Base-by-base conservation (phyloP, 2,329 filamentous ascomycete species). In the Juglanconis juglandina region DNA sequence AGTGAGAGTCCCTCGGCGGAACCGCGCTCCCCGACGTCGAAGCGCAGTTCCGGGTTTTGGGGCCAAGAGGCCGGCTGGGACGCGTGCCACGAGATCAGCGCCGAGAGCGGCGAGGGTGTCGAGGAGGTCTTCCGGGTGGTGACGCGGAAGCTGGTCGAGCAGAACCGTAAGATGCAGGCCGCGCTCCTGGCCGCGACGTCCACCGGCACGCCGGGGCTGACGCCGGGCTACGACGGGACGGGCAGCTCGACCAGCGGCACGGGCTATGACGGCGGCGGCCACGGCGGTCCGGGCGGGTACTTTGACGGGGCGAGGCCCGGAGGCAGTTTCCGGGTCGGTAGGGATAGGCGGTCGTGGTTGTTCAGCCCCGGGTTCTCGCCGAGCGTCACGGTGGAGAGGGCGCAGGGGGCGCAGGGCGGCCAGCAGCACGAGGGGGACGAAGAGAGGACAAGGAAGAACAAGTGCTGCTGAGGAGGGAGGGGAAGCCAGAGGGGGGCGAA, bases 61-160 rank as follows among this genome's bases (percentile, higher is more conserved):
- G 92, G 89, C 30, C 91, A 95, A 72, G 93, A 97, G 71, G 87
- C 92, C 5, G 92, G 93, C 56, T 98, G 94, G 93, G 93, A 97
- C 70, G 96, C 92, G 64, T 98, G 94, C 73, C 95, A 98, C 74
- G 95, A 99, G 77, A 94, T 99, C 70, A 93, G 88, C 67, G 93
- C 94, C 52, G 94, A 96, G 79, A 92, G 89, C 69, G 93, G 93
- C 59, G 93, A 97, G 78, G 94, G 94, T 17, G 93, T 99, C 17
- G 95, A 98, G 68, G 95, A 98, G 75, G 92, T 99, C 0, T 98
- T 98, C 69, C 84, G 94, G 24, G 84, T 86, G 47, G 83, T 87
- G 13, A 81, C 83, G 41, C 76, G 84, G 62, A 87, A 87, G 72
- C 79, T 87, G 59, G 84, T 86, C 66, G 84, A 86, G 73, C 83